A percentile compares a stretch with the other conserved stretches of the same genome.
These are phyloP conservation scores for Pseudocercospora crystallina DNA, from an alignment of 2,329 filamentous ascomycete species.

Conservation along the genomic window DNA sequence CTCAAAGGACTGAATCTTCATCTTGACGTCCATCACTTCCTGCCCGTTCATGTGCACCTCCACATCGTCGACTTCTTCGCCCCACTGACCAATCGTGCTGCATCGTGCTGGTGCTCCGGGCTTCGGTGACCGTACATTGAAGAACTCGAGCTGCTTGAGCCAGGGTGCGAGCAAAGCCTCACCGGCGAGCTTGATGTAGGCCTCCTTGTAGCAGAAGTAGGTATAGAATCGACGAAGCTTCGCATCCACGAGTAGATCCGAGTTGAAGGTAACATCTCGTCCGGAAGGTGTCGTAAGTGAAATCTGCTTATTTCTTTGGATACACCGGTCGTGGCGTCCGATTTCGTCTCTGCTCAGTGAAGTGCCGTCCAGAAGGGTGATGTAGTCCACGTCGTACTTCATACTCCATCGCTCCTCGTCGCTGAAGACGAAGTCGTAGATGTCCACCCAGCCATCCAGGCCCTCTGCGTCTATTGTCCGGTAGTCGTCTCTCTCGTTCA, in stretches of 20 bases:
- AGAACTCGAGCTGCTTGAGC: slow-evolving; percentile 70
- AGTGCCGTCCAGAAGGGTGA: slow-evolving; percentile 48
- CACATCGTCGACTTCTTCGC: slow-evolving; percentile 48
- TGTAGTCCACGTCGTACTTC: slow-evolving; percentile 52
- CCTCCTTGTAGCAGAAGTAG: slow-evolving; percentile 76
- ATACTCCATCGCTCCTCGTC: slow-evolving; percentile 62
- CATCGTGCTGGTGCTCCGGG: slow-evolving; percentile 44
- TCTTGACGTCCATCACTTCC: slow-evolving; percentile 51
- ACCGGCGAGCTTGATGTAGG: slow-evolving; percentile 80
- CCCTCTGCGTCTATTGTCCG: slow-evolving; percentile 60
- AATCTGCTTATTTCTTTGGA: slow-evolving; percentile 40
- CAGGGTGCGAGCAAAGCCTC: slow-evolving; percentile 73
- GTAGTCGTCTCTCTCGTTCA: slow-evolving; percentile 66
- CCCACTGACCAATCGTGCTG: slow-evolving; percentile 47
- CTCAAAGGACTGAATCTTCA: slow-evolving; percentile 61
- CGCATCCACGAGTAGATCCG: slow-evolving; percentile 54
- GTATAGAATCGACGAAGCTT: slow-evolving; percentile 72
- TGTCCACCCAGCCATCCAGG: slow-evolving; percentile 67
- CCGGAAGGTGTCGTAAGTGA: slow-evolving; percentile 38
- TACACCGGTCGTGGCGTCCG: slow-evolving; percentile 46
- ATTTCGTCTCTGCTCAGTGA: slow-evolving; percentile 41
- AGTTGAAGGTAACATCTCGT: slow-evolving; percentile 39
- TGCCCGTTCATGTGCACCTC: slow-evolving; percentile 52
- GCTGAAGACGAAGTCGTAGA: slow-evolving; percentile 70
- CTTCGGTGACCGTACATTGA: slow-evolving; percentile 58